Conservation (phyloP, 31 red algal genomes). For the Bonnemaisonia californica region DNA sequence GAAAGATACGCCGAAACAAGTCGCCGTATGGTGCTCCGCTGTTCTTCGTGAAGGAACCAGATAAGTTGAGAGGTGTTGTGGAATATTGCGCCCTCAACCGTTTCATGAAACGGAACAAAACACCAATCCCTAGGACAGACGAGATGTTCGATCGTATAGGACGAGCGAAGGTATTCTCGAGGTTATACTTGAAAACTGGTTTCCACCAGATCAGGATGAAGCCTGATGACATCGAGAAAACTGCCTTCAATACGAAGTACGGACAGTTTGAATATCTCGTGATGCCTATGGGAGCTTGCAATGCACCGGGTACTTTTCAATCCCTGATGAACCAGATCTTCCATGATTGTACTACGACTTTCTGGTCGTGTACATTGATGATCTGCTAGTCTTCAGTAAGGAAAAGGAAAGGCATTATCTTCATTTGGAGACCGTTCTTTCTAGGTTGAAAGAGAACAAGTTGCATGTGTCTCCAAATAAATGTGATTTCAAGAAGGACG, state of each 20-base stretch:
- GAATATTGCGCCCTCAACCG: not conserved
- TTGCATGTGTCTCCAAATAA: not conserved
- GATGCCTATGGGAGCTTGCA: not conserved
- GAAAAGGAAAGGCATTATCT: not conserved
- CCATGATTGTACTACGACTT: not conserved
- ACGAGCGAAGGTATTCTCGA: not conserved
- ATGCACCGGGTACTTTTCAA: conserved; percentile 6
- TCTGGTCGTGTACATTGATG: too few species aligned
- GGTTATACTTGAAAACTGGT: not conserved
- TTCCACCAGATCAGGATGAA: not conserved
- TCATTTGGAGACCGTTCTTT: not conserved
- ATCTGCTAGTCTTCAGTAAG: too few species aligned
- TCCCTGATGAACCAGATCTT: conserved; percentile 1
- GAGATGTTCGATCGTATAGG: not conserved
- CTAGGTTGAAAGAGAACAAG: not conserved
- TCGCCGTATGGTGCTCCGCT: not conserved
- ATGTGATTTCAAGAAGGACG: not conserved
- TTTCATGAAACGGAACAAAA: not conserved
- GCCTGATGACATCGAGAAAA: not conserved
- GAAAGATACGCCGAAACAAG: not conserved
- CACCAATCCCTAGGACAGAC: not conserved
- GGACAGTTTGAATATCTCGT: conserved; percentile 7
- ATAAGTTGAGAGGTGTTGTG: not conserved
- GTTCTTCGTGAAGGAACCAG: not conserved
- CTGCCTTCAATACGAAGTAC: not conserved